Percentiles rank a stretch among this genome's conserved stretches.
Evolutionary conservation across 192 early-diverging fungal species (phyloP).

Genomic region (Pilaira anomala): DNA sequence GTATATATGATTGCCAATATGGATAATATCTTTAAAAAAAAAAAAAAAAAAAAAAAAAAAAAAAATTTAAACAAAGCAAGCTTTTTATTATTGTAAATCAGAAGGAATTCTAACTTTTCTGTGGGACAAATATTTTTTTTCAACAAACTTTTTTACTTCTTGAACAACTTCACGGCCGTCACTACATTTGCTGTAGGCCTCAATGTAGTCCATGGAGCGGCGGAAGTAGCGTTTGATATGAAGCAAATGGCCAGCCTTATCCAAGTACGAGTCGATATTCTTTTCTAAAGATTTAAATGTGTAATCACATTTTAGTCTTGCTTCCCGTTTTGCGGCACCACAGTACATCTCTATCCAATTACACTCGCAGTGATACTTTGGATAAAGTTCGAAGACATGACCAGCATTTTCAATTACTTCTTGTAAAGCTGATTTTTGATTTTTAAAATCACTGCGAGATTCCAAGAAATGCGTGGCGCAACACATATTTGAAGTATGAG

Average conservation of each 20-base stretch:
- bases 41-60: no score
- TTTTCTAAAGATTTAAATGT: background rate
- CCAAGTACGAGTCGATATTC: background rate
- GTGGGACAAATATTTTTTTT: no score
- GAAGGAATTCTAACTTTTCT: no score
- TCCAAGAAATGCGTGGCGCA: conserved; percentile 14
- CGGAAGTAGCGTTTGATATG: background rate
- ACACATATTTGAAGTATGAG: background rate
- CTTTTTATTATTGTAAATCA: no score
- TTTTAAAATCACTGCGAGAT: conserved; percentile 7
- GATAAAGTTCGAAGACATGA: conserved; percentile 15
- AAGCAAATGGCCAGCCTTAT: background rate
- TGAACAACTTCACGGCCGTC: background rate
- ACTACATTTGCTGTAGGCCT: background rate
- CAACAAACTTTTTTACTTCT: background rate
- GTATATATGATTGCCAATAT: no score
- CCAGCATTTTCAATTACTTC: background rate
- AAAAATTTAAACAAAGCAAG: no score
- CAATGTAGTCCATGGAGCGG: background rate
- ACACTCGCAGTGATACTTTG: no score
- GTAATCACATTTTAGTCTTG: background rate
- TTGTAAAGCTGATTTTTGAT: conserved; percentile 2
- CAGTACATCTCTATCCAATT: no score
- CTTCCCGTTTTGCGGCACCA: background rate
- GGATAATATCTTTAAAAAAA: no score